Conservation (phyloP, 768 basidiomycete genomes). For the Psilocybe tampanensis region DNA sequence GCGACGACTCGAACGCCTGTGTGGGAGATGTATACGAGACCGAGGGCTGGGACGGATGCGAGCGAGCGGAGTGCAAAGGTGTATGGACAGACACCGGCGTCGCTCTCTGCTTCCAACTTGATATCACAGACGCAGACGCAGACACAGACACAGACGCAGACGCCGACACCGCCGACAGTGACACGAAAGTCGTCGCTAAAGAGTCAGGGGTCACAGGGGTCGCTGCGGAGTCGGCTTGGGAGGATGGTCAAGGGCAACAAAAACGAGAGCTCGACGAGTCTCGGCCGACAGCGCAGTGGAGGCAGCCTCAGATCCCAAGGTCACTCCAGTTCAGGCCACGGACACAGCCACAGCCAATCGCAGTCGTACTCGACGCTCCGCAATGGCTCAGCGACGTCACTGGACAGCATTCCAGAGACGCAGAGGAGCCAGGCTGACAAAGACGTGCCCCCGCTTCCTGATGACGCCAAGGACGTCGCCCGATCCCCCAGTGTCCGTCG, state of each 20-base stretch:
- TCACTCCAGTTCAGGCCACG: background rate
- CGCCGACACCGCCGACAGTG: background rate
- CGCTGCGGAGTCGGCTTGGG: background rate
- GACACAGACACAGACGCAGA: too few species aligned
- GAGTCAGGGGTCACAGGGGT: conserved; percentile 5
- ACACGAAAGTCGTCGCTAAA: conserved; percentile 5
- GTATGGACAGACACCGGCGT: background rate
- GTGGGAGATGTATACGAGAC: conserved; percentile 16
- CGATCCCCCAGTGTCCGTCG: background rate
- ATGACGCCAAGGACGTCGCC: background rate
- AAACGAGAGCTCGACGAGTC: conserved; percentile 4
- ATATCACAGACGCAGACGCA: too few species aligned
- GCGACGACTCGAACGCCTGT: background rate
- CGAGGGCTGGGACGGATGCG: conserved; percentile 13
- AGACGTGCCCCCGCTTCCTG: background rate
- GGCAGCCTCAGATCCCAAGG: conserved; percentile 17
- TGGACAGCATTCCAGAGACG: conserved; percentile 26
- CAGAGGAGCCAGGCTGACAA: conserved; percentile 10
- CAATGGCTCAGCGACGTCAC: conserved; percentile 19
- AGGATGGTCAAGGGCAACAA: background rate
- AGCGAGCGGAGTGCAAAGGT: background rate
- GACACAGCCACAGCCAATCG: too few species aligned
- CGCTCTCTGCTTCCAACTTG: background rate
- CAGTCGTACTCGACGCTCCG: background rate
- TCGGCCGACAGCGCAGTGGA: conserved; percentile 8